Evolutionary conservation across 2,329 filamentous ascomycete genomes (phyloP).

Genomic region (Phaeosphaeria sp.): DNA sequence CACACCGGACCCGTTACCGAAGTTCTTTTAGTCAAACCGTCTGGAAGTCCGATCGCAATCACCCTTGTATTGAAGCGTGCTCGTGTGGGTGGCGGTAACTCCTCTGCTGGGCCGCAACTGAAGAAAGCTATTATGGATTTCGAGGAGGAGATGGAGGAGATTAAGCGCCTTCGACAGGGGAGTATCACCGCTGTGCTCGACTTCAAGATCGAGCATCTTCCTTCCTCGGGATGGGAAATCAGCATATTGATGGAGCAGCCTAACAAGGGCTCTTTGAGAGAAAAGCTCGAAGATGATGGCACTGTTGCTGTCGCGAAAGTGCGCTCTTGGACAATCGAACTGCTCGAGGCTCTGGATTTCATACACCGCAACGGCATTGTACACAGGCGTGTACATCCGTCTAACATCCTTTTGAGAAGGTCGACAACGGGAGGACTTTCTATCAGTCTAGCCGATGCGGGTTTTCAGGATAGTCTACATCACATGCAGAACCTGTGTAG

Average conservation of each 20-base stretch:
- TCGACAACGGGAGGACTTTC: slow-evolving; percentile 69
- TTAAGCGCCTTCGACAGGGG: slow-evolving; percentile 77
- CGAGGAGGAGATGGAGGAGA: slow-evolving; percentile 76
- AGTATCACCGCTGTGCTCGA: slow-evolving; percentile 82
- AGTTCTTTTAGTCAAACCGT: slow-evolving; percentile 75
- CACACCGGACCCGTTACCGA: slow-evolving; percentile 71
- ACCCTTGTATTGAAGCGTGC: slow-evolving; percentile 69
- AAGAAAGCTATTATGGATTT: slow-evolving; percentile 79
- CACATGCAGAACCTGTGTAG: slow-evolving; percentile 62
- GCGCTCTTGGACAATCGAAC: slow-evolving; percentile 87
- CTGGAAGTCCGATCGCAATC: slow-evolving; percentile 56
- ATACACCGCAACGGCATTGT: slow-evolving; percentile 84
- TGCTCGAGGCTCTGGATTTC: slow-evolving; percentile 87
- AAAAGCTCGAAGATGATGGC: slow-evolving; percentile 81
- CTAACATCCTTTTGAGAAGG: slow-evolving; percentile 79
- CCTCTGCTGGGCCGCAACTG: slow-evolving; percentile 68
- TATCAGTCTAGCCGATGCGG: slow-evolving; percentile 77
- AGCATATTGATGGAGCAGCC: slow-evolving; percentile 78
- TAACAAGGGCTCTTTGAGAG: slow-evolving; percentile 81
- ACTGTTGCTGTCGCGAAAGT: slow-evolving; percentile 76
- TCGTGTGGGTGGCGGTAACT: slow-evolving; percentile 57
- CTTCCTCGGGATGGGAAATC: slow-evolving; percentile 69
- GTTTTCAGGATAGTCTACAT: slow-evolving; percentile 73
- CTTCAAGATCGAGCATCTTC: slow-evolving; percentile 72
- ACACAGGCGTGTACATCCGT: slow-evolving; percentile 81